These are phyloP conservation scores for Prototheca cutis DNA, from an alignment of 163 green algal species.

Conservation along the genomic window DNA sequence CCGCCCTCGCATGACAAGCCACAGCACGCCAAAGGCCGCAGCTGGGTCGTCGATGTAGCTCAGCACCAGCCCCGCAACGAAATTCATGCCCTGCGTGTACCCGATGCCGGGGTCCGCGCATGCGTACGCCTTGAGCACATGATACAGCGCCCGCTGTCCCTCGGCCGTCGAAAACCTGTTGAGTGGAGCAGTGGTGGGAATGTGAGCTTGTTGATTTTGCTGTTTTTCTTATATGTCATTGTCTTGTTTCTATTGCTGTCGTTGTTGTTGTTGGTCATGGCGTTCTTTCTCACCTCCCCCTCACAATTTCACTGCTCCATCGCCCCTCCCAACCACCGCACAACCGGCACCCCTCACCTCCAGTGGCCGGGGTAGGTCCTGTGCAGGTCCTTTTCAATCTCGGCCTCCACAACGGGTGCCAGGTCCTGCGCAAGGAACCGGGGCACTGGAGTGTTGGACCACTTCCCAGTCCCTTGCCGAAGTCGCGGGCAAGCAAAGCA, in stretches of 20 bases:
- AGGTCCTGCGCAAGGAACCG: slow-evolving; percentile 20
- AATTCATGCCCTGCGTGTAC: slow-evolving; percentile 59
- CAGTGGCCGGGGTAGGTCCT: slow-evolving; percentile 40
- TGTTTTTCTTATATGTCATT: too few species aligned
- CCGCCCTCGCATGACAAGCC: slow-evolving; percentile 54
- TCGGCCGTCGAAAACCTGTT: slow-evolving; percentile 10
- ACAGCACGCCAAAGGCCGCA: slow-evolving; percentile 46
- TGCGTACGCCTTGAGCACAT: slow-evolving; percentile 41
- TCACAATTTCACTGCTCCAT: too few species aligned
- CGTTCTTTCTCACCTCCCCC: too few species aligned
- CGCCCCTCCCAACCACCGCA: too few species aligned
- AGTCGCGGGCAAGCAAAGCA: too few species aligned
- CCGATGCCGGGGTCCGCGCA: slow-evolving; percentile 31
- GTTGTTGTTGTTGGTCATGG: too few species aligned
- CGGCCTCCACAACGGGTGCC: slow-evolving; percentile 4
- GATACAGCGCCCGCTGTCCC: slow-evolving; percentile 35
- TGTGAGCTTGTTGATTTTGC: too few species aligned
- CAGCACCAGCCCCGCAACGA: slow-evolving; percentile 57
- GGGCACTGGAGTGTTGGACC: too few species aligned
- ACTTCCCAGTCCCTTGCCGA: too few species aligned
- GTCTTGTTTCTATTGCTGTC: too few species aligned
- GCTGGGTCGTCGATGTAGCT: slow-evolving; percentile 33
- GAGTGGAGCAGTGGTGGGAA: too few species aligned
- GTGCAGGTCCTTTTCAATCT: slow-evolving; percentile 49
- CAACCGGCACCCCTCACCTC: slow-evolving; percentile 6